Base-by-base conservation (phyloP, 2,329 filamentous ascomycete genomes). In the Paecilomyces dactylethromorphus region DNA sequence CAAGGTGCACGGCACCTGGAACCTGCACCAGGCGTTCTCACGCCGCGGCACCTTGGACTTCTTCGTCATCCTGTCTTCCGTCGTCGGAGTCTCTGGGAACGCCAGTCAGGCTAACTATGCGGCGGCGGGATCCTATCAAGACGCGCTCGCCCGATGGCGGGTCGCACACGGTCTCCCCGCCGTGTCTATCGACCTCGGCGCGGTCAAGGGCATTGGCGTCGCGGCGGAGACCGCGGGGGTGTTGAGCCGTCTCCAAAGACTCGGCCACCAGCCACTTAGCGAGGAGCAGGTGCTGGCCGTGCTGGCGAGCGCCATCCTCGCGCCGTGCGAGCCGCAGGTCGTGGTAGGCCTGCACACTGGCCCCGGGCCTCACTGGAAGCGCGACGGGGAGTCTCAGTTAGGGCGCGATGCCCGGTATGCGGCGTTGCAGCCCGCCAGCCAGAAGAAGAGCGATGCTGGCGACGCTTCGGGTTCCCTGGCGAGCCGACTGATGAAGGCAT, bases 61-160 rank as follows among this genome's bases (percentile, higher is more conserved):
- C 52, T 64, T 63, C 54, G 32, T 63, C 31, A 53, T 62, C 24
- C 24, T 62, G 24, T 55, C 56, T 22, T 63, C 62, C 29, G 31
- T 56, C 12, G 51, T 33, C 15, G 60, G 59, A 1, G 1, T 64
- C 31, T 31, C 61, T 51, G 56, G 62, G 22, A 56, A 58, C 32
- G 51, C 51, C 21, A 57, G 60, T 22, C 61, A 64, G 39, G 50
- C 57, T 1, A 59, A 60, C 54, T 64, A 64, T 45, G 54, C 59
- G 29, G 62, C 59, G 1, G 62, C 54, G 1, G 54, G 53, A 11
- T 39, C 54, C 22, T 64, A 58, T 31, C 32, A 57, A 31, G 59
- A 63, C 22, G 45, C 59, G 2, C 56, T 63, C 12, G 57, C 58
- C 1, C 54, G 59, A 5, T 65, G 66, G 35, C 13, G 35, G 35